phyloP scores from a whole-genome alignment of 176 grass and related monocot species.

The Paspalum notatum region DNA sequence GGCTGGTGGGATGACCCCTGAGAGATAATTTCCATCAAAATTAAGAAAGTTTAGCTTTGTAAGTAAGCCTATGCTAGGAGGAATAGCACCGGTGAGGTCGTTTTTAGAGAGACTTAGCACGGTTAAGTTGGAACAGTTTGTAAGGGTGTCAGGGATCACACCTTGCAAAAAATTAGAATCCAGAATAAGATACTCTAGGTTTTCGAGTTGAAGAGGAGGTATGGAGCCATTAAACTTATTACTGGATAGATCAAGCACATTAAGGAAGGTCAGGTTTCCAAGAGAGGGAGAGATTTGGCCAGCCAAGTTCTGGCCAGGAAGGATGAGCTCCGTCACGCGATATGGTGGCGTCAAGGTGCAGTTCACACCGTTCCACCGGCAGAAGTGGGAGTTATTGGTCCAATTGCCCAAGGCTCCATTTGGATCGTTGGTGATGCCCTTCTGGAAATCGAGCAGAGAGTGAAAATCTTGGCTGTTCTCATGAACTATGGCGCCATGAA shows the following conservation, averaged over 20 bases:
- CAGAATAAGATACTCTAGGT: accelerated
- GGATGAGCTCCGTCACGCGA: not conserved
- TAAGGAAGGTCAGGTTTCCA: not conserved
- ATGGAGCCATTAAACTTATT: not conserved
- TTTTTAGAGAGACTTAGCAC: not conserved
- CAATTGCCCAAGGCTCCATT: not conserved
- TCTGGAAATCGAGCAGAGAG: not conserved
- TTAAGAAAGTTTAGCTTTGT: not conserved
- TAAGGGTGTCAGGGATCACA: not conserved
- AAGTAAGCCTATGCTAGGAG: not conserved
- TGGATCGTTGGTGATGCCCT: not conserved
- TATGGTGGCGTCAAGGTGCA: not conserved
- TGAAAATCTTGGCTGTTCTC: not conserved
- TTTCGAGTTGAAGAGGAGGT: not conserved
- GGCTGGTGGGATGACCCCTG: constrained; percentile 20
- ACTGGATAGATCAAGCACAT: accelerated
- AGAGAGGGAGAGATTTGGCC: not conserved
- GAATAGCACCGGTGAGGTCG: constrained; percentile 10
- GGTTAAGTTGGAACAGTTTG: not conserved
- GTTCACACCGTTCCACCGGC: not conserved
- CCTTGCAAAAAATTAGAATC: not conserved
- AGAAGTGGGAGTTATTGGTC: not conserved
- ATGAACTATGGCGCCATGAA: not conserved
- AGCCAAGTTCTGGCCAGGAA: not conserved
- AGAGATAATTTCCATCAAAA: not conserved